These are phyloP conservation scores for Cutaneotrichosporon sp. DNA, from an alignment of 1,284 basidiomycete species.

Conservation along the genomic window DNA sequence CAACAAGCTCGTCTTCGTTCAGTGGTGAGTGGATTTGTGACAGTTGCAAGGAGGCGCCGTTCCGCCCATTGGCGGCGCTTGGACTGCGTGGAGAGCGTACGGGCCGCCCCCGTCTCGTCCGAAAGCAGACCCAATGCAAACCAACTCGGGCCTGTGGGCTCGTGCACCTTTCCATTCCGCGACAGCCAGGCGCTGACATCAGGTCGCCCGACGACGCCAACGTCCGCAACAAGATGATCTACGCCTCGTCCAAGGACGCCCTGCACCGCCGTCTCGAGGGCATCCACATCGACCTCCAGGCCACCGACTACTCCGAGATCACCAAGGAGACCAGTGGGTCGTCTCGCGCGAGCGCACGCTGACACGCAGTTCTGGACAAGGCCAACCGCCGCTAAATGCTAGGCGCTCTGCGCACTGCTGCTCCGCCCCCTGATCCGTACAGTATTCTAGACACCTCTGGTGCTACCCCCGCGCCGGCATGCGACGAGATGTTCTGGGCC, in stretches of 20 bases:
- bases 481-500: constrained; percentile 3
- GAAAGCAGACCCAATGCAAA: too few relatives aligned
- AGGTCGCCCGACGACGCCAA: constrained; percentile 86
- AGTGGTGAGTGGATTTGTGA: constrained; percentile 67
- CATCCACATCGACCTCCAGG: constrained; percentile 67
- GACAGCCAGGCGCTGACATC: constrained; percentile 4
- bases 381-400: constrained; percentile 34
- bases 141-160: too few relatives aligned
- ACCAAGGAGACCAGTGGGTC: constrained; percentile 68
- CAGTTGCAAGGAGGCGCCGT: too few relatives aligned
- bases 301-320: constrained; percentile 74
- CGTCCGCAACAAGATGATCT: constrained; percentile 93
- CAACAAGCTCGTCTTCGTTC: constrained; percentile 84
- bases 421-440: neutral
- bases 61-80: too few relatives aligned
- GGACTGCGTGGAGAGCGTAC: too few relatives aligned
- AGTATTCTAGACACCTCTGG: constrained; percentile 2
- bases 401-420: neutral
- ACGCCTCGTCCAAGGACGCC: constrained; percentile 85
- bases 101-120: too few relatives aligned
- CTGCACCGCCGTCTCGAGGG: constrained; percentile 62
- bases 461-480: neutral
- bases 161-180: too few relatives aligned
- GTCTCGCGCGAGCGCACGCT: neutral
- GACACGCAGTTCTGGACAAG: constrained; percentile 35